Evolutionary conservation across 768 basidiomycete genomes (phyloP).

Genomic region (Auricularia sp.): DNA sequence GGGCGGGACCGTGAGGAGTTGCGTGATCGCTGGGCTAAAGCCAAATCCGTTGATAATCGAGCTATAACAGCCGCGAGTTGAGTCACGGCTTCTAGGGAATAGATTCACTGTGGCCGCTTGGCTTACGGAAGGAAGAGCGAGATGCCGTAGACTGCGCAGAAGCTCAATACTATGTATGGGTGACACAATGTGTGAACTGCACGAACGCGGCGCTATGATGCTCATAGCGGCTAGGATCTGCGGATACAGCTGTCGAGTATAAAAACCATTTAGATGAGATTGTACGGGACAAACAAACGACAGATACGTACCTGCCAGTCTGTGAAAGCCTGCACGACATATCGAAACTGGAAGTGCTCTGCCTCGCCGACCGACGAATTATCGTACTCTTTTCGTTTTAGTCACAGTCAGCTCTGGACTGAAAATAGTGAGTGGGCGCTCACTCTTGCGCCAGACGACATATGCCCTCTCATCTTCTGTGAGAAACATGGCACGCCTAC

Average conservation of each 20-base stretch:
- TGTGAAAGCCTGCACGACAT: constrained; percentile 40
- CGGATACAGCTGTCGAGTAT: constrained; percentile 31
- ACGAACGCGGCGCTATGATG: constrained; percentile 48
- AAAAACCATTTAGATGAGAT: neutral
- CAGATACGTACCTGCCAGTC: constrained; percentile 50
- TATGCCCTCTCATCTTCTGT: constrained; percentile 51
- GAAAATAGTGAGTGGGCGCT: constrained; percentile 6
- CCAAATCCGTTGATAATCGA: constrained; percentile 45
- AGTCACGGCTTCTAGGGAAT: no score
- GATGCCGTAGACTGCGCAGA: constrained; percentile 49
- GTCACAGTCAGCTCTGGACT: no score
- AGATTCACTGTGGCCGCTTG: no score
- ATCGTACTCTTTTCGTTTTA: constrained; percentile 34
- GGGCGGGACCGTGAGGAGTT: constrained; percentile 10
- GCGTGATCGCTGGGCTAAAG: constrained; percentile 5
- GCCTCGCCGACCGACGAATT: constrained; percentile 51
- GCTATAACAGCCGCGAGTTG: constrained; percentile 20
- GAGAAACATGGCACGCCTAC: constrained; percentile 44
- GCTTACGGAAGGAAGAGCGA: constrained; percentile 63
- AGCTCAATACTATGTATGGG: no score
- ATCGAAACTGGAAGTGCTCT: constrained; percentile 45
- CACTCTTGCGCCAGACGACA: constrained; percentile 48
- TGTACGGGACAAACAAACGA: neutral
- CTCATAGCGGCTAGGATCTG: constrained; percentile 53
- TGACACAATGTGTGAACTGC: no score